Evolutionary conservation across 331 rosid genomes (phyloP).

Genomic region (Acacia pycnantha): DNA sequence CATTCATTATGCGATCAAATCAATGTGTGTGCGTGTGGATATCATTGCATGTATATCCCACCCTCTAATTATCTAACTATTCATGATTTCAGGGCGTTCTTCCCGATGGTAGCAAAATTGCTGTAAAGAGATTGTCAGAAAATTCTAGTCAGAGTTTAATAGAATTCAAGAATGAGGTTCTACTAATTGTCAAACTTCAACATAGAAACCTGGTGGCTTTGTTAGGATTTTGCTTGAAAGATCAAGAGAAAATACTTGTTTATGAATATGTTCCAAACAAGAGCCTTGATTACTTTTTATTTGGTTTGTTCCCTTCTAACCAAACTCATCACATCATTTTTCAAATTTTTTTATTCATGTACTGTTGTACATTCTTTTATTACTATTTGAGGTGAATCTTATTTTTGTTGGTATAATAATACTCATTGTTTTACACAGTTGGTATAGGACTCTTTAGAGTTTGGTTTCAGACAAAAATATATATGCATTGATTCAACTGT

Average conservation of each 20-base stretch:
- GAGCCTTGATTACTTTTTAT: background rate
- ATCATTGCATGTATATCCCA: background rate
- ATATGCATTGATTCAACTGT: background rate
- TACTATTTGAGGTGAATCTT: too few relatives aligned
- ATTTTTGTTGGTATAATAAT: too few relatives aligned
- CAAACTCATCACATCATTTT: too few relatives aligned
- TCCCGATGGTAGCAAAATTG: background rate
- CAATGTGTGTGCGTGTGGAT: too few relatives aligned
- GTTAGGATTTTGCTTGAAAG: background rate
- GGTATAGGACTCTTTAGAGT: too few relatives aligned
- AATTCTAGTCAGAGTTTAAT: background rate
- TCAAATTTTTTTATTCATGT: too few relatives aligned
- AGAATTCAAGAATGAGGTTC: background rate
- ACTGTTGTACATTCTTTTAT: too few relatives aligned
- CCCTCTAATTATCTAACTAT: background rate
- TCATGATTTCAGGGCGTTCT: background rate
- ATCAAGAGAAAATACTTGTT: background rate
- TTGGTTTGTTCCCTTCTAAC: background rate
- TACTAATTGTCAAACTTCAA: background rate
- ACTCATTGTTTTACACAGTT: too few relatives aligned
- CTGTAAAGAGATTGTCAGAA: background rate
- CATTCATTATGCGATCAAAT: background rate
- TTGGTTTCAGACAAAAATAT: too few relatives aligned
- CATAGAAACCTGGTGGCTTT: background rate
- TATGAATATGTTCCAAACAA: background rate